These are phyloP conservation scores for Serendipita sp. DNA, from an alignment of 768 basidiomycete genomes.

Conservation along the genomic window DNA sequence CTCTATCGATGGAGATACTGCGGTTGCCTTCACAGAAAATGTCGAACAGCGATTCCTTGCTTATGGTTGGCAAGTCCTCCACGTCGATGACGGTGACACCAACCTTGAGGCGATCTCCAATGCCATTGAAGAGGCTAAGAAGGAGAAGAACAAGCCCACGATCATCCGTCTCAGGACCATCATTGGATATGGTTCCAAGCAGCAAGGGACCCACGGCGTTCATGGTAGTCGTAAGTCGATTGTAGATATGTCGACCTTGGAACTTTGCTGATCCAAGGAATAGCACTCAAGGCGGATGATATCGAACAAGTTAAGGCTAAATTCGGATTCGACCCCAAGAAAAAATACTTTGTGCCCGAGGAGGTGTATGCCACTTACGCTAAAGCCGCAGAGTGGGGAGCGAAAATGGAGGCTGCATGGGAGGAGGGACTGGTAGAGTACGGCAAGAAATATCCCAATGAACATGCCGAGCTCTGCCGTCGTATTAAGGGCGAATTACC, in stretches of 20 bases:
- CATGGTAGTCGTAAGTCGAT: constrained; percentile 75
- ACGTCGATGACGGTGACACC: constrained; percentile 69
- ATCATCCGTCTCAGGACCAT: constrained; percentile 76
- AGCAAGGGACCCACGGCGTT: constrained; percentile 85
- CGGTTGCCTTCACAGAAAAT: constrained; percentile 85
- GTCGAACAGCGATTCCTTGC: constrained; percentile 75
- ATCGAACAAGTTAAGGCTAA: constrained; percentile 67
- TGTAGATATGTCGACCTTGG: constrained; percentile 4
- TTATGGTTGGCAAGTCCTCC: constrained; percentile 89
- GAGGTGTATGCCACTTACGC: constrained; percentile 55
- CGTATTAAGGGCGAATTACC: constrained; percentile 74
- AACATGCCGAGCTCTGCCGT: constrained; percentile 73
- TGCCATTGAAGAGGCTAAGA: constrained; percentile 62
- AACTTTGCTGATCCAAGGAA: constrained; percentile 5
- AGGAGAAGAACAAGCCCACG: constrained; percentile 68
- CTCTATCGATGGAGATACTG: constrained; percentile 90
- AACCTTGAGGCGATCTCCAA: constrained; percentile 64
- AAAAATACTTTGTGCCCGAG: constrained; percentile 63
- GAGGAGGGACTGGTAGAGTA: constrained; percentile 50
- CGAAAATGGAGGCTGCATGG: constrained; percentile 61
- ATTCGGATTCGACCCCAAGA: constrained; percentile 64
- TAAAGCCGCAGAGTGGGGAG: constrained; percentile 54
- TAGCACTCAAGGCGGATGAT: constrained; percentile 87
- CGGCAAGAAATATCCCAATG: constrained; percentile 59
- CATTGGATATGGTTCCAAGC: constrained; percentile 87